These are phyloP conservation scores for Blastobotrys mokoenaii DNA, from an alignment of 805 yeast species.

Conservation along the genomic window DNA sequence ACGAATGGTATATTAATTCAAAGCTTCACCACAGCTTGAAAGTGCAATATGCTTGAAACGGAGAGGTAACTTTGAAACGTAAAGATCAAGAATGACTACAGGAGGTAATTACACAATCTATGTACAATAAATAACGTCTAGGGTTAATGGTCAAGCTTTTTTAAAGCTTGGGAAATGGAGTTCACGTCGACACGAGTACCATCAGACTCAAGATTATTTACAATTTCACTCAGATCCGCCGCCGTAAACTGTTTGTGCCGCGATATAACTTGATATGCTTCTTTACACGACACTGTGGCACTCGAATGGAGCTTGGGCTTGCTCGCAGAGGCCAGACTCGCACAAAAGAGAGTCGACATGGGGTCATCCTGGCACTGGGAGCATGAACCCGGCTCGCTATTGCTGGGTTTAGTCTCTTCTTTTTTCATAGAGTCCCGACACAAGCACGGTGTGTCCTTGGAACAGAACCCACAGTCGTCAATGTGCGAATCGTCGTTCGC, in stretches of 20 bases:
- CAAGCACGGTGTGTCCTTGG: constrained; percentile 85
- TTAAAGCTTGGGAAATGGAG: constrained; percentile 60
- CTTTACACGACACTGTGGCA: constrained; percentile 65
- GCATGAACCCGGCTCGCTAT: constrained; percentile 61
- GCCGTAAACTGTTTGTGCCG: constrained; percentile 58
- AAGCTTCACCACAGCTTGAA: too few relatives aligned
- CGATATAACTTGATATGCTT: constrained; percentile 66
- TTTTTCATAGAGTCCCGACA: constrained; percentile 71
- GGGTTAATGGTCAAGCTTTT: constrained; percentile 50
- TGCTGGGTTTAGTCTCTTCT: constrained; percentile 5
- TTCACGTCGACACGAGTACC: constrained; percentile 76
- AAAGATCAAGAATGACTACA: background rate
- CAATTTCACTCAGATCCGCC: constrained; percentile 55
- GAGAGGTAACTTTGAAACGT: too few relatives aligned
- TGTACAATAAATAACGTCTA: too few relatives aligned
- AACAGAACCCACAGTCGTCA: constrained; percentile 83
- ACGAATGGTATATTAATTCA: too few relatives aligned
- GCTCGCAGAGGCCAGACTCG: constrained; percentile 30
- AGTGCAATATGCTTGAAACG: too few relatives aligned
- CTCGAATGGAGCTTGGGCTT: constrained; percentile 18
- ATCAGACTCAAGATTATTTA: constrained; percentile 55
- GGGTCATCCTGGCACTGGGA: constrained; percentile 78
- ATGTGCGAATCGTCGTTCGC: background rate
- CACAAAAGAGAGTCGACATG: constrained; percentile 79
- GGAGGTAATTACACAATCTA: background rate